phyloP scores from a whole-genome alignment of 306 rosid species.

The Casuarina equisetifolia region DNA sequence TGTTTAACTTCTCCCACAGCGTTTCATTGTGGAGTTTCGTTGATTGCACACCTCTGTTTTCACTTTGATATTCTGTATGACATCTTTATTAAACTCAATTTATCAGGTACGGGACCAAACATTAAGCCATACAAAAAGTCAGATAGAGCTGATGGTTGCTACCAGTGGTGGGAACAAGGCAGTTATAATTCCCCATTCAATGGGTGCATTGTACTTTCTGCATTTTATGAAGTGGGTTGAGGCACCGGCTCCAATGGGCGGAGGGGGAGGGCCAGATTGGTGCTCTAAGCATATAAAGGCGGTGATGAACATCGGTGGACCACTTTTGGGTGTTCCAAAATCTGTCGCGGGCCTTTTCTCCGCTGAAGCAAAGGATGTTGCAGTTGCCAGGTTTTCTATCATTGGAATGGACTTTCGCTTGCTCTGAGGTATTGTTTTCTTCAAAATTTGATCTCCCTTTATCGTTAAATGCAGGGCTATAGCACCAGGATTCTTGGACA shows the following conservation, averaged over 20 bases:
- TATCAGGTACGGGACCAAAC: slow-evolving; percentile 77
- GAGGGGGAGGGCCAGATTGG: slow-evolving; percentile 52
- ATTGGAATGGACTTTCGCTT: neutral
- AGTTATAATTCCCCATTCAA: slow-evolving; percentile 49
- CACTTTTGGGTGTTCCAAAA: slow-evolving; percentile 87
- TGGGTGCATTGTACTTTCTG: slow-evolving; percentile 49
- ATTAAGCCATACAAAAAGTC: slow-evolving; percentile 80
- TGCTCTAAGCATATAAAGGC: slow-evolving; percentile 50
- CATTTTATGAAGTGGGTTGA: slow-evolving; percentile 92
- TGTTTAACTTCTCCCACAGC: neutral
- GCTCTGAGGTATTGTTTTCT: neutral
- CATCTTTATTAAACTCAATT: slow-evolving; percentile 14
- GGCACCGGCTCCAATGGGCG: slow-evolving; percentile 77
- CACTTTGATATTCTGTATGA: neutral
- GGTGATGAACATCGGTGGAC: slow-evolving; percentile 50
- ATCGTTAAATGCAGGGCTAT: slow-evolving; percentile 57
- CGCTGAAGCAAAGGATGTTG: slow-evolving; percentile 79
- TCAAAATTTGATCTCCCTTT: slow-evolving; percentile 17
- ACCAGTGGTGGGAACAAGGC: slow-evolving; percentile 46
- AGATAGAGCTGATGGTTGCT: slow-evolving; percentile 49
- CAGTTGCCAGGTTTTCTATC: slow-evolving; percentile 67
- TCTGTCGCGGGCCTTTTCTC: slow-evolving; percentile 87
- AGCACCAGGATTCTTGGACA: slow-evolving; percentile 77
- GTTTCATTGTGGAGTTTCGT: slow-evolving; percentile 18
- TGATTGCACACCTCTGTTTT: slow-evolving; percentile 16